These are phyloP conservation scores for Pichia kudriavzevii DNA, from an alignment of 1,139 yeast species.

Conservation along the genomic window DNA sequence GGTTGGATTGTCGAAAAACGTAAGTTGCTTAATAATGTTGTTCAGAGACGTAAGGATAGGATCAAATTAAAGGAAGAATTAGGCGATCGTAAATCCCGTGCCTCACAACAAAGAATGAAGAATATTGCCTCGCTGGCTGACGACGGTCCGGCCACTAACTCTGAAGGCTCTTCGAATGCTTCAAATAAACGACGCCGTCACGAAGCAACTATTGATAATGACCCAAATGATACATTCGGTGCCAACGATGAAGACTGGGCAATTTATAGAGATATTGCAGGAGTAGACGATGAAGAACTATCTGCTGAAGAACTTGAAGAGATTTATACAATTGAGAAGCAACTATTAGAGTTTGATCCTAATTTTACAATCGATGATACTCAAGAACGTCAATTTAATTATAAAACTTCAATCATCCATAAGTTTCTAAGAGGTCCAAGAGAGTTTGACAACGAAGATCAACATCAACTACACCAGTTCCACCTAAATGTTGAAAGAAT, in stretches of 20 bases:
- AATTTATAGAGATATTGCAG: slow-evolving; percentile 76
- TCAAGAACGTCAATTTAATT: slow-evolving; percentile 73
- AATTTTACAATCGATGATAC: slow-evolving; percentile 81
- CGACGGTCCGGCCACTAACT: slow-evolving; percentile 30
- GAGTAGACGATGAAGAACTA: slow-evolving; percentile 64
- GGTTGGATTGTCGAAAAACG: slow-evolving; percentile 79
- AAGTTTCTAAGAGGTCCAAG: slow-evolving; percentile 86
- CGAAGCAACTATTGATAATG: slow-evolving; percentile 67
- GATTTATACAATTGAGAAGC: slow-evolving; percentile 61
- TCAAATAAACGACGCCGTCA: slow-evolving; percentile 43
- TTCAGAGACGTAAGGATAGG: slow-evolving; percentile 58
- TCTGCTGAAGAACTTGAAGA: slow-evolving; percentile 63
- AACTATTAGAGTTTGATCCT: slow-evolving; percentile 74
- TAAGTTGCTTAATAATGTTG: slow-evolving; percentile 46
- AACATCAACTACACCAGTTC: slow-evolving; percentile 75
- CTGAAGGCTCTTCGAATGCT: slow-evolving; percentile 11
- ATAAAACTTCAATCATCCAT: slow-evolving; percentile 76
- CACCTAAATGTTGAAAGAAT: slow-evolving; percentile 87
- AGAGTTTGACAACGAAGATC: slow-evolving; percentile 54
- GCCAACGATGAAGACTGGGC: slow-evolving; percentile 97
- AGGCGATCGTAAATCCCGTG: slow-evolving; percentile 81
- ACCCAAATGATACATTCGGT: slow-evolving; percentile 91
- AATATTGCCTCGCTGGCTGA: slow-evolving; percentile 86
- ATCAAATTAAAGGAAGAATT: slow-evolving; percentile 67
- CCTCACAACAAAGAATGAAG: slow-evolving; percentile 91